Base-by-base conservation (phyloP, 2,329 filamentous ascomycete species). In the Exophiala viscosa region DNA sequence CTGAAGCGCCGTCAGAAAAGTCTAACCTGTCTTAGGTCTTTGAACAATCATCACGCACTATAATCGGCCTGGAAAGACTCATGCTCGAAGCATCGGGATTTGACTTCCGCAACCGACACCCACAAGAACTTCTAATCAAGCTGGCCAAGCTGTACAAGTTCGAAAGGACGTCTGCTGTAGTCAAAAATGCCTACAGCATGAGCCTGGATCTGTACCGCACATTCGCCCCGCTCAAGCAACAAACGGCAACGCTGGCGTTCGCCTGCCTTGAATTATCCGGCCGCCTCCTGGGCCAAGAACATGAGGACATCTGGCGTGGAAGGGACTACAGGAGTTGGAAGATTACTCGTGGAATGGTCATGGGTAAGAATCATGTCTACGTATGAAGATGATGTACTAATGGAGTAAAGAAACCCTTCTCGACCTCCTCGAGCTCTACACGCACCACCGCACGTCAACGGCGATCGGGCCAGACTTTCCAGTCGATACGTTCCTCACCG, bases 21-120 rank as follows among this genome's bases (percentile, higher is more conserved):
- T 42, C 39, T 42, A 20, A 23, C 32, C 13, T 50, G 3, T 36
- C 33, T 5, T 45, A 93, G 87, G 76, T 87, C 20, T 95, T 97
- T 60, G 92, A 97, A 48, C 76, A 76, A 1, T 83, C 85, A 3
- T 87, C 88, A 11, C 87, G 90, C 60, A 82, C 86, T 52, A 87
- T 96, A 59, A 90, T 96, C 57, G 90, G 89, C 1, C 81, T 97
- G 3, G 93, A 99, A 72, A 83, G 93, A 4, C 81, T 95, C 50
- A 95, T 97, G 71, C 84, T 99, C 46, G 93, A 99, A 71, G 87
- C 89, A 2, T 87, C 91, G 28, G 86, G 88, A 57, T 99, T 99
- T 69, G 92, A 99, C 69, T 97, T 97, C 66, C 84, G 91, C 33
- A 91, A 85, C 52, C 85, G 90, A 34, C 87, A 95, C 64, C 90